These are phyloP conservation scores for Gossypium stocksii DNA, from an alignment of 345 rosid species.

Conservation along the genomic window DNA sequence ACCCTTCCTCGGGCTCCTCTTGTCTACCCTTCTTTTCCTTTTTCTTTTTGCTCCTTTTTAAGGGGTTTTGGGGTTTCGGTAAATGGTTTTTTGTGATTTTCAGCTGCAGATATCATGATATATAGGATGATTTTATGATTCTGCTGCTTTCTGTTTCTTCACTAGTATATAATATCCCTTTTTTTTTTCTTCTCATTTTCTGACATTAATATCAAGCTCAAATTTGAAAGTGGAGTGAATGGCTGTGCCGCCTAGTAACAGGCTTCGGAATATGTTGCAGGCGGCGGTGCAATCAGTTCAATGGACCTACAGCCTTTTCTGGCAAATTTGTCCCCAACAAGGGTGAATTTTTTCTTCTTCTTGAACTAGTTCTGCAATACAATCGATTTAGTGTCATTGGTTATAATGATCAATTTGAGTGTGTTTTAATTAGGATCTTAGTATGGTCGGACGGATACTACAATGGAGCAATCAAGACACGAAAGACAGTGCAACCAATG, in stretches of 20 bases:
- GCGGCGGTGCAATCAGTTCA: slow-evolving; percentile 83
- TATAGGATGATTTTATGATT: background rate
- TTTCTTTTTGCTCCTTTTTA: background rate
- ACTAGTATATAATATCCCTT: background rate
- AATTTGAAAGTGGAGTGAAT: slow-evolving; percentile 20
- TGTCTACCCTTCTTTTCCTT: slow-evolving; percentile 15
- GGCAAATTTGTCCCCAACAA: slow-evolving; percentile 94
- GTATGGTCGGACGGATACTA: slow-evolving; percentile 93
- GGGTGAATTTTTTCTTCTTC: slow-evolving; percentile 40
- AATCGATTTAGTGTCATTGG: background rate
- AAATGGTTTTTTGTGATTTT: slow-evolving; percentile 22
- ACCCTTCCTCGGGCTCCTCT: slow-evolving; percentile 13
- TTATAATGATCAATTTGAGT: background rate
- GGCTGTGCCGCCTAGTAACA: slow-evolving; percentile 52
- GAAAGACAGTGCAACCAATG: slow-evolving; percentile 92
- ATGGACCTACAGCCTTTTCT: slow-evolving; percentile 93
- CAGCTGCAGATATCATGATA: slow-evolving; percentile 17
- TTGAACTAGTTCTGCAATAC: background rate
- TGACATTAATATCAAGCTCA: background rate
- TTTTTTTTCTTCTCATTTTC: background rate
- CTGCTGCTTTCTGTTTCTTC: slow-evolving; percentile 10
- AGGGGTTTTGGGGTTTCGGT: background rate
- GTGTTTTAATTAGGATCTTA: slow-evolving; percentile 47
- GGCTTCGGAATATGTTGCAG: slow-evolving; percentile 67
- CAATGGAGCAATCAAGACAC: slow-evolving; percentile 94